Percentiles rank a stretch among this genome's conserved stretches.
Evolutionary conservation across 305 asterid species (phyloP).

Genomic region (Fraxinus nigra): DNA sequence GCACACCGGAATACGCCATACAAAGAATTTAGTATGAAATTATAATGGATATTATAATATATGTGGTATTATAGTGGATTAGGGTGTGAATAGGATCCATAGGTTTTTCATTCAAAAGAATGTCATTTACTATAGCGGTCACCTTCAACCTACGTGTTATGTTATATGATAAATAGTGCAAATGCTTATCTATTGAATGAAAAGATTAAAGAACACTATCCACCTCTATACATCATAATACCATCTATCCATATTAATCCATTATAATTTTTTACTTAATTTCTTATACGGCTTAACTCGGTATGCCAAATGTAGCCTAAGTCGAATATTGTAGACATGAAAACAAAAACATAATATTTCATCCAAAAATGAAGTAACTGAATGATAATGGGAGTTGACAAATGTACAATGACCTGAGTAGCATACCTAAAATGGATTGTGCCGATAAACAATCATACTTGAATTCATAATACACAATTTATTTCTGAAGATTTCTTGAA

Average conservation of each 20-base stretch:
- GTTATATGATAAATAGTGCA: not conserved
- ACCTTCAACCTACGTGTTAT: not conserved
- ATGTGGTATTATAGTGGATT: not conserved
- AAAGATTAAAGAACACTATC: not conserved
- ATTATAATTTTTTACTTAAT: not conserved
- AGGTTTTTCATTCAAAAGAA: not conserved
- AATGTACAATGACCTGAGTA: not conserved
- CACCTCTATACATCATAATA: not conserved
- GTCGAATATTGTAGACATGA: not conserved
- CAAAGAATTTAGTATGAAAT: not conserved
- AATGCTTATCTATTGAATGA: not conserved
- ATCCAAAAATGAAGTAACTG: conserved; percentile 12
- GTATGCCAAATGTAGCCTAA: not conserved
- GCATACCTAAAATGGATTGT: not conserved
- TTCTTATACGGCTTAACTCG: not conserved
- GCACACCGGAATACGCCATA: not conserved
- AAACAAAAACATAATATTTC: not conserved
- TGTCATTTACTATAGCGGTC: not conserved
- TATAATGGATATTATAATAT: not conserved
- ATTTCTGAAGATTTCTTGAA: not conserved
- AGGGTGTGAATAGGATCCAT: not conserved
- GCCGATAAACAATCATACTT: conserved; percentile 1
- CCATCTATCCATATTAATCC: not conserved
- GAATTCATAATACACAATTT: conserved; percentile 9
- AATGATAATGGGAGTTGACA: not conserved